Percentiles rank a stretch among this genome's conserved stretches.
Evolutionary conservation across 192 early-diverging fungal species (phyloP).

Genomic region (Coemansia reversa): DNA sequence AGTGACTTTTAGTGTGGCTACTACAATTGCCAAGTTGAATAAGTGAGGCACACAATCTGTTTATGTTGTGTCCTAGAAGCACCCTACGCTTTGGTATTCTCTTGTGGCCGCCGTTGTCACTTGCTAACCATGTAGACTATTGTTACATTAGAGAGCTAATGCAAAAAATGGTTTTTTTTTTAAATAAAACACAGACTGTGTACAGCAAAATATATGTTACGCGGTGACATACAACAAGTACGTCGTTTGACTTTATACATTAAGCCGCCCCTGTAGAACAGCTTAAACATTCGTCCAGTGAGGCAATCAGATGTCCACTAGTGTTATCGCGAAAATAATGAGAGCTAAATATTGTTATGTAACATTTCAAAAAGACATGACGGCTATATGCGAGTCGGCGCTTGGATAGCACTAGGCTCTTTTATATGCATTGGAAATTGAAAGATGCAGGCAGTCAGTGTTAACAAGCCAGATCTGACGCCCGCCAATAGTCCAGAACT

Average conservation of each 20-base stretch:
- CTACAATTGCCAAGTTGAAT: not conserved
- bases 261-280: not conserved
- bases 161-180: too few relatives aligned
- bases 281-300: not conserved
- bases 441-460: not conserved
- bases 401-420: not conserved
- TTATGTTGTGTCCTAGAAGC: not conserved
- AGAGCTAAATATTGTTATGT: not conserved
- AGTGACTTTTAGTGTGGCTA: not conserved
- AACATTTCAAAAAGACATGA: not conserved
- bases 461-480: not conserved
- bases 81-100: not conserved
- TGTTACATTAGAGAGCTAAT: not conserved
- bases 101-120: not conserved
- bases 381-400: not conserved
- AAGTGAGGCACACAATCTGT: not conserved
- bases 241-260: not conserved
- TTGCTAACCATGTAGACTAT: not conserved
- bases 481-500: not conserved
- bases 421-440: conserved; percentile 1
- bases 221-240: not conserved
- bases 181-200: too few relatives aligned
- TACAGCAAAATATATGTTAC: too few relatives aligned
- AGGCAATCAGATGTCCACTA: not conserved
- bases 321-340: not conserved